phyloP scores from a whole-genome alignment of 495 filamentous ascomycete genomes.

The Filosporella fistucella region DNA sequence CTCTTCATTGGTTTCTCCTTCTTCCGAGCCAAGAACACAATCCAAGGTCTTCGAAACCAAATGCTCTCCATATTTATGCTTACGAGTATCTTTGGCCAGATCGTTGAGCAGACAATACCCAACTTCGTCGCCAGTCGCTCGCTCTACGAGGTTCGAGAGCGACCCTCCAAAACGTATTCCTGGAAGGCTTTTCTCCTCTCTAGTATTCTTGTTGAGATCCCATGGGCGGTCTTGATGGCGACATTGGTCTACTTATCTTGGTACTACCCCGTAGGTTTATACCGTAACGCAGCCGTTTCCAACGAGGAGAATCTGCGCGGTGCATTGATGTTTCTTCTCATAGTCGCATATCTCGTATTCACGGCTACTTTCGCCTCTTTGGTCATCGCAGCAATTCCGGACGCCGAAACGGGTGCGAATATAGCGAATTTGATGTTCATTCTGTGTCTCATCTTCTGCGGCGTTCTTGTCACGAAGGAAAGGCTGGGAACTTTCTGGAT shows the following conservation, averaged over 20 bases:
- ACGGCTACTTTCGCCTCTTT: constrained; percentile 63
- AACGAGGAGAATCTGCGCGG: neutral
- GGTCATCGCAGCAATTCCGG: constrained; percentile 42
- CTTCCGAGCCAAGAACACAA: too few relatives aligned
- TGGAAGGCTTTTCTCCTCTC: constrained; percentile 65
- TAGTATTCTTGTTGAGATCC: constrained; percentile 72
- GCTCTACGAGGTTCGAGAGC: constrained; percentile 80
- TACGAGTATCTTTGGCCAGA: too few relatives aligned
- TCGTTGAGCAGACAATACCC: too few relatives aligned
- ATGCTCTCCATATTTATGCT: too few relatives aligned
- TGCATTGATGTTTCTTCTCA: constrained; percentile 21
- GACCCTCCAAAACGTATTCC: constrained; percentile 75
- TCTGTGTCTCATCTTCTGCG: constrained; percentile 57
- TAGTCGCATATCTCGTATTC: constrained; percentile 54
- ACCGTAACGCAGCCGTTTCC: constrained; percentile 45
- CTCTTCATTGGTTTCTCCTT: too few relatives aligned
- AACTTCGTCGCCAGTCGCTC: too few relatives aligned
- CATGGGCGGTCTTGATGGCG: constrained; percentile 68
- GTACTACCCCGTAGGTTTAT: constrained; percentile 29
- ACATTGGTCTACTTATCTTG: constrained; percentile 73
- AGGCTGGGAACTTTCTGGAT: constrained; percentile 71
- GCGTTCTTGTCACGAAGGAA: constrained; percentile 32
- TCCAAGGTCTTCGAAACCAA: too few relatives aligned
- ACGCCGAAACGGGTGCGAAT: constrained; percentile 60
- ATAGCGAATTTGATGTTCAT: constrained; percentile 68